Conservation (phyloP, 192 early-diverging fungal genomes). For the Dimargaris cristalligena region DNA sequence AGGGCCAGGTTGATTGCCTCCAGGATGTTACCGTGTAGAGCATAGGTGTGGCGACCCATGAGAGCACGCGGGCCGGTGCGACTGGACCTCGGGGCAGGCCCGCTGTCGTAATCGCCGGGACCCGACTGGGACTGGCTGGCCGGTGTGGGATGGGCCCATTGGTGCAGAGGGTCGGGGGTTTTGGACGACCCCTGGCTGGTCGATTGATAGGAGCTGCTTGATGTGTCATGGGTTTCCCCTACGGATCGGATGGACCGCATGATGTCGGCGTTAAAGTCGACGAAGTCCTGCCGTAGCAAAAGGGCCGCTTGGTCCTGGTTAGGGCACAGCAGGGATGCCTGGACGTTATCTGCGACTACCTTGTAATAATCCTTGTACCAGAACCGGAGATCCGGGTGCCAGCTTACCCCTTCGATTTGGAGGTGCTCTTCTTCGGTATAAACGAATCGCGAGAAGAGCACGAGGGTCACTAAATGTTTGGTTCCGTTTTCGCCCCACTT, state of each 20-base stretch:
- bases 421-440: conserved; percentile 37
- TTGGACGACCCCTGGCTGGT: not conserved
- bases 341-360: conserved; percentile 82
- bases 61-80: conserved; percentile 16
- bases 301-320: not conserved
- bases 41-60: conserved; percentile 61
- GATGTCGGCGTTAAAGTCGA: conserved; percentile 2
- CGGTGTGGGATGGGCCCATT: not conserved
- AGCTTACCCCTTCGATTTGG: conserved; percentile 26
- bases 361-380: conserved; percentile 88
- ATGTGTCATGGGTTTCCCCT: not conserved
- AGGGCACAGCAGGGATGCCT: conserved; percentile 13
- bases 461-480: conserved; percentile 91
- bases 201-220: not conserved
- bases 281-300: not conserved
- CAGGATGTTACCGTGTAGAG: conserved; percentile 84
- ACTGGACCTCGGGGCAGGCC: not conserved
- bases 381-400: conserved; percentile 34
- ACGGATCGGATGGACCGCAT: not conserved
- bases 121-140: not conserved
- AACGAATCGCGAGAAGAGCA: conserved; percentile 80
- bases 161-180: not conserved
- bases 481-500: conserved; percentile 64
- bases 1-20: conserved; percentile 93
- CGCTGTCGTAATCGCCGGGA: not conserved